These are phyloP conservation scores for Trichoderma virens DNA, from an alignment of 495 filamentous ascomycete genomes.

Conservation along the genomic window DNA sequence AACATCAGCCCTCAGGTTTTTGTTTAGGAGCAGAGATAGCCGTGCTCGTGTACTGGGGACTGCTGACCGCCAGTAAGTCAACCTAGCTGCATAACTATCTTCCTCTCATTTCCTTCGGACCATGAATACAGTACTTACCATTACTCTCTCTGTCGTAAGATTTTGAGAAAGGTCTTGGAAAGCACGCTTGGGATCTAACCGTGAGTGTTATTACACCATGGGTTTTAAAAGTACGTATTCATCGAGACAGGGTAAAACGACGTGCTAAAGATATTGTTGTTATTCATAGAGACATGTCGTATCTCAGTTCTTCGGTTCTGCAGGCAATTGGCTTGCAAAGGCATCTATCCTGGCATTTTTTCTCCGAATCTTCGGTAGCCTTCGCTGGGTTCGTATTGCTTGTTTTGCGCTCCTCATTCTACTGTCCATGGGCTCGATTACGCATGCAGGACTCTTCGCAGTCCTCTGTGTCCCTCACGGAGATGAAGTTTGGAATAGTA, in stretches of 20 bases:
- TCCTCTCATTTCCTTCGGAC: not conserved
- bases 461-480: not conserved
- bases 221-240: slow-evolving; percentile 8
- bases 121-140: not conserved
- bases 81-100: not conserved
- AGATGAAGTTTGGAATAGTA: not conserved
- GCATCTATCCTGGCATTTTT: not conserved
- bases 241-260: not conserved
- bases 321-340: not conserved
- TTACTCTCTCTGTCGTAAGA: not conserved
- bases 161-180: not conserved
- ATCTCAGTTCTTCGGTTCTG: not conserved
- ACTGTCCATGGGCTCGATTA: not conserved
- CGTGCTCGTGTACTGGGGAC: not conserved
- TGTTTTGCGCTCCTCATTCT: not conserved
- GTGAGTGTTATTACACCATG: slow-evolving; percentile 1
- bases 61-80: not conserved
- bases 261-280: not conserved
- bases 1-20: slow-evolving; percentile 10
- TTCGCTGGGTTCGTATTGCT: not conserved
- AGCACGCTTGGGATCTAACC: not conserved
- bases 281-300: not conserved
- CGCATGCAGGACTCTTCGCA: not conserved
- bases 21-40: not conserved
- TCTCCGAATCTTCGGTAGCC: not conserved